Evolutionary conservation across 1,139 yeast species (phyloP).

Genomic region (Suhomyces taliae): DNA sequence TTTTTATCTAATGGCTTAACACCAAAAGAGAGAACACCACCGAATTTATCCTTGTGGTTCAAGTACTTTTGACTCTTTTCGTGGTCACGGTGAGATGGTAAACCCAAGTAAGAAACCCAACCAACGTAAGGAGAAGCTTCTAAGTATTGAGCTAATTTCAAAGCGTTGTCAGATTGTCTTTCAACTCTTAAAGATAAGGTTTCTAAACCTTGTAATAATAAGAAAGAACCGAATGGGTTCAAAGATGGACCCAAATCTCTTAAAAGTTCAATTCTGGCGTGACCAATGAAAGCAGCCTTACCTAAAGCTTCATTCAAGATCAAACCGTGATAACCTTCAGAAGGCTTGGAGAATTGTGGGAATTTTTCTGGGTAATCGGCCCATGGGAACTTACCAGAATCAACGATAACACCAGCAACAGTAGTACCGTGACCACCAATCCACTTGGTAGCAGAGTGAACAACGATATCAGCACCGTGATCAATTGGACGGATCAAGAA

Average conservation of each 20-base stretch:
- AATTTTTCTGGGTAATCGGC: conserved; percentile 77
- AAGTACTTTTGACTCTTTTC: conserved; percentile 81
- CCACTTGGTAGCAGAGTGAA: conserved; percentile 97
- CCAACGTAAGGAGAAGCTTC: conserved; percentile 71
- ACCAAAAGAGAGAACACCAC: conserved; percentile 88
- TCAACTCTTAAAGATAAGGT: conserved; percentile 91
- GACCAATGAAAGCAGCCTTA: conserved; percentile 73
- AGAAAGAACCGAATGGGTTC: conserved; percentile 87
- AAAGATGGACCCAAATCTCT: conserved; percentile 91
- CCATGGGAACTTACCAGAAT: conserved; percentile 93
- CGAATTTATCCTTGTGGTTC: conserved; percentile 60
- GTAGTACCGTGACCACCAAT: conserved; percentile 98
- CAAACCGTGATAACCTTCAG: conserved; percentile 92
- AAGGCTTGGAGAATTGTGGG: conserved; percentile 88
- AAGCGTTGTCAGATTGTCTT: conserved; percentile 85
- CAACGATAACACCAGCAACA: conserved; percentile 88
- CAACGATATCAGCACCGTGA: conserved; percentile 83
- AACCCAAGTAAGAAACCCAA: conserved; percentile 92
- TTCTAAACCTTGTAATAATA: conserved; percentile 87
- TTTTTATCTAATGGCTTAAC: conserved; percentile 62
- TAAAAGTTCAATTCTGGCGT: conserved; percentile 78
- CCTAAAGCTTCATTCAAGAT: conserved; percentile 82
- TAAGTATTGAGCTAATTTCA: conserved; percentile 74
- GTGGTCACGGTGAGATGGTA: conserved; percentile 79
- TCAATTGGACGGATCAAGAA: conserved; percentile 80